phyloP scores from a whole-genome alignment of 495 filamentous ascomycete genomes.

The Tuber magnatum region DNA sequence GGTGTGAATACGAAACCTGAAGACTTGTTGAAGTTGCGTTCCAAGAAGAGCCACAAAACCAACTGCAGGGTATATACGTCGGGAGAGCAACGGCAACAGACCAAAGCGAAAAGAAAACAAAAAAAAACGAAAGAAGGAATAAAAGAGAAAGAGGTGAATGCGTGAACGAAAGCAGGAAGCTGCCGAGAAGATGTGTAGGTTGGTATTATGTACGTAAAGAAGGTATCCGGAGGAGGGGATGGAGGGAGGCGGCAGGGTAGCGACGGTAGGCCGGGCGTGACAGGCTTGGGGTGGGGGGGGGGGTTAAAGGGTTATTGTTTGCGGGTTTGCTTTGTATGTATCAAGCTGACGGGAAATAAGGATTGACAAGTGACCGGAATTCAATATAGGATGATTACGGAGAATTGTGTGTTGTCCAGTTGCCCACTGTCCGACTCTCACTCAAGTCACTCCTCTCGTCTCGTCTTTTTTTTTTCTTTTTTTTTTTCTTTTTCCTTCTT shows the following conservation, averaged over 20 bases:
- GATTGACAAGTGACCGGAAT: constrained; percentile 28
- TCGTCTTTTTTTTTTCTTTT: constrained; percentile 23
- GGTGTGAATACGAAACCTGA: constrained; percentile 23
- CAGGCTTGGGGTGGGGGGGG: constrained; percentile 24
- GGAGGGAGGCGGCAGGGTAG: constrained; percentile 38
- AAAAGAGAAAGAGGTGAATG: constrained; percentile 22
- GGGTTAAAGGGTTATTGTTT: constrained; percentile 26
- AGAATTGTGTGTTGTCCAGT: constrained; percentile 8
- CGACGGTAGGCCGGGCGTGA: constrained; percentile 30
- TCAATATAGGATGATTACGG: constrained; percentile 31
- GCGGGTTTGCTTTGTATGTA: constrained; percentile 36
- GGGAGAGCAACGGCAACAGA: constrained; percentile 13
- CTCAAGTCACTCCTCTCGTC: constrained; percentile 24
- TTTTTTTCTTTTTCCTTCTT: neutral
- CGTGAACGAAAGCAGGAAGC: constrained; percentile 35
- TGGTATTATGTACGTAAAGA: constrained; percentile 37
- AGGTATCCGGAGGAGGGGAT: constrained; percentile 34
- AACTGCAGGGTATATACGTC: constrained; percentile 24
- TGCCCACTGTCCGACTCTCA: constrained; percentile 26
- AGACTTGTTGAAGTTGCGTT: constrained; percentile 10
- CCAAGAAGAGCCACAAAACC: neutral
- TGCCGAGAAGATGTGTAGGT: constrained; percentile 33
- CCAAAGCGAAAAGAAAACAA: neutral
- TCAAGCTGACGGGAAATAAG: constrained; percentile 27
- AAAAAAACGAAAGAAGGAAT: constrained; percentile 17